Base-by-base conservation (phyloP, 768 basidiomycete species). In the Lentinula boryana region DNA sequence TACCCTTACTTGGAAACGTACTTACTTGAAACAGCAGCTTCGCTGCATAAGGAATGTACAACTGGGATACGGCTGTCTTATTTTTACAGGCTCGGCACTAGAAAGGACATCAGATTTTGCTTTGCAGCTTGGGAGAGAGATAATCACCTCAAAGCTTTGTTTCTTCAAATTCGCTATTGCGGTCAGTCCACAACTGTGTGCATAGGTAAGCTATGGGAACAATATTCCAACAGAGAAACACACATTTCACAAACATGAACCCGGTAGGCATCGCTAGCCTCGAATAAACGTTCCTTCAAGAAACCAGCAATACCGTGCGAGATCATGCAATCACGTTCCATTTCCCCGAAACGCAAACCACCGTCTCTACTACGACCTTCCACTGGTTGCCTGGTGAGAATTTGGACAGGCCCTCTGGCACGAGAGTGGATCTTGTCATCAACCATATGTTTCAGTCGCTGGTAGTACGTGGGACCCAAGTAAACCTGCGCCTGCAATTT, bases 261-360 rank as follows among this genome's bases (percentile, higher is more conserved):
- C 46, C 95, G 87, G 74, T 96, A 96, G 9, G 92, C 93, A 71
- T 95, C 89, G 70, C 90, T 92, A 33, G 91, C 93, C 70, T 95
- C 93, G 67, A 95, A 95, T 72, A 98, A 79, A 61, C 97, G 89
- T 77, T 98, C 97, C 76, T 98, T 98, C 75, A 98, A 75, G 86
- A 98, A 98, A 1, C 86, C 93, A 50, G 97, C 96, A 64, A 98
- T 95, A 71, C 97, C 97, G 78, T 99, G 97, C 23, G 97, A 97
- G 63, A 99, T 96, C 97, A 99, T 99, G 73, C 97, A 98, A 84
- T 98, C 96, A 72, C 94, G 92, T 71, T 99, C 97, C 97, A 99
- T 99, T 83, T 99, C 97, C 81, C 97, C 97, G 80, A 99, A 99
- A 69, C 97, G 94, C 64, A 99, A 77, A 74, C 97, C 97, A 80